phyloP scores from a whole-genome alignment of 345 rosid genomes.

The Aquilaria yunnanensis region DNA sequence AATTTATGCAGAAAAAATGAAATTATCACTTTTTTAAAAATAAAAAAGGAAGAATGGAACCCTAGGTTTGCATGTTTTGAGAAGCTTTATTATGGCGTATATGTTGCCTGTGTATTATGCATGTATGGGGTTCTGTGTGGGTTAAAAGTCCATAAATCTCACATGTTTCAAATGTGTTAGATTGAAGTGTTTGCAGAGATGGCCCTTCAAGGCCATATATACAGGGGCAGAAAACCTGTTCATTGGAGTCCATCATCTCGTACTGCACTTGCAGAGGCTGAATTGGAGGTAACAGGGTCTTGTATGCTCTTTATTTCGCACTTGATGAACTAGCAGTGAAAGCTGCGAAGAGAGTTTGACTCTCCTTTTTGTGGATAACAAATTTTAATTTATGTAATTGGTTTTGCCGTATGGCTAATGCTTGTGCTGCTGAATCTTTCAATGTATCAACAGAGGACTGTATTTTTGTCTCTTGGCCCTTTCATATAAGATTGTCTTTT shows the following conservation, averaged over 20 bases:
- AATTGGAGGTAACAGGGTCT: slow-evolving; percentile 67
- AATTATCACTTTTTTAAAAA: too few relatives aligned
- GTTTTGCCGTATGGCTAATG: not conserved
- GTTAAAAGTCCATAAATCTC: not conserved
- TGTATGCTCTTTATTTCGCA: not conserved
- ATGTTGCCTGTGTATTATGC: too few relatives aligned
- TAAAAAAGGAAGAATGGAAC: too few relatives aligned
- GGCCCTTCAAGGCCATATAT: slow-evolving; percentile 82
- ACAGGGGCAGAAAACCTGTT: slow-evolving; percentile 95
- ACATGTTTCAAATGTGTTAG: slow-evolving; percentile 32
- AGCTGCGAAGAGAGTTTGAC: not conserved
- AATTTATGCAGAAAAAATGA: too few relatives aligned
- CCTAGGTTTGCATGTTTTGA: too few relatives aligned
- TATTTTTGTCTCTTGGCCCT: too few relatives aligned
- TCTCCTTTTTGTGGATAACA: not conserved
- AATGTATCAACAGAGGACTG: too few relatives aligned
- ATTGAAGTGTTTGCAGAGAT: slow-evolving; percentile 90
- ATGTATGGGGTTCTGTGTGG: too few relatives aligned
- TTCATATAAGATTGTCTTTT: too few relatives aligned
- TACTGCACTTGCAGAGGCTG: slow-evolving; percentile 99
- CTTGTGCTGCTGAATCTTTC: not conserved
- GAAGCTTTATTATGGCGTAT: too few relatives aligned
- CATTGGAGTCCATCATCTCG: slow-evolving; percentile 98
- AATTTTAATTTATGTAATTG: not conserved
- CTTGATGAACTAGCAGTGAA: slow-evolving; percentile 2